Evolutionary conservation across 179 eudicot genomes (phyloP).

Genomic region (Sideroxylon spinosum): DNA sequence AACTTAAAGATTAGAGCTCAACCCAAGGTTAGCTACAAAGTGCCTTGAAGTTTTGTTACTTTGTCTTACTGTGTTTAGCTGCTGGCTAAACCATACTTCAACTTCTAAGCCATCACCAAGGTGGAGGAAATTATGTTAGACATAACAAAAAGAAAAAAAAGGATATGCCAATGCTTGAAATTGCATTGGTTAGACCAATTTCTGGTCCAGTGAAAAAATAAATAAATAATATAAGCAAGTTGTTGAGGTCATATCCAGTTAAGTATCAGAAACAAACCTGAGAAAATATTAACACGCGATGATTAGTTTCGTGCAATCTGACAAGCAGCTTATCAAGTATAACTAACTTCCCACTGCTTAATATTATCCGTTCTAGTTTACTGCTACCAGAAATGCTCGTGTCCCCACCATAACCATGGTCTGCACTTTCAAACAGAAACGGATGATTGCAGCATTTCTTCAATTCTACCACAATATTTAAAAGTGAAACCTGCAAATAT

Average conservation of each 20-base stretch:
- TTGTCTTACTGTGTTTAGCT: neutral
- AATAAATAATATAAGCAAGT: neutral
- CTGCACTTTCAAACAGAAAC: constrained; percentile 98
- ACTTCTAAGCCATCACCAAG: constrained; percentile 8
- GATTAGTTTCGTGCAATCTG: constrained; percentile 88
- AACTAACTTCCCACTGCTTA: constrained; percentile 96
- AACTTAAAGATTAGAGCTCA: neutral
- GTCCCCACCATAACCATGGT: constrained; percentile 99
- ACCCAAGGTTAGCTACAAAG: neutral
- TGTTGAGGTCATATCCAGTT: neutral
- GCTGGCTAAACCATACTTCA: neutral
- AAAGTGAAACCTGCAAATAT: constrained; percentile 77
- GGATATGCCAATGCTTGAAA: neutral
- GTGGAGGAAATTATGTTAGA: neutral
- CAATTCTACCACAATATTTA: constrained; percentile 98
- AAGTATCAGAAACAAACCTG: constrained; percentile 50
- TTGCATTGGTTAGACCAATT: neutral
- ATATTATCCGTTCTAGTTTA: constrained; percentile 77
- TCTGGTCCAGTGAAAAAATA: neutral
- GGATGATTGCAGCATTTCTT: constrained; percentile 99
- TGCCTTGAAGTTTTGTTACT: neutral
- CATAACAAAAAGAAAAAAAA: neutral
- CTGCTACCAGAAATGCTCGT: constrained; percentile 62
- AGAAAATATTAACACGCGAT: constrained; percentile 96
- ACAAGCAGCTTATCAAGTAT: constrained; percentile 91